Percentiles rank a stretch among this genome's conserved stretches.
Evolutionary conservation across 192 early-diverging fungal species (phyloP).

Genomic region (Paraglomus occultum): DNA sequence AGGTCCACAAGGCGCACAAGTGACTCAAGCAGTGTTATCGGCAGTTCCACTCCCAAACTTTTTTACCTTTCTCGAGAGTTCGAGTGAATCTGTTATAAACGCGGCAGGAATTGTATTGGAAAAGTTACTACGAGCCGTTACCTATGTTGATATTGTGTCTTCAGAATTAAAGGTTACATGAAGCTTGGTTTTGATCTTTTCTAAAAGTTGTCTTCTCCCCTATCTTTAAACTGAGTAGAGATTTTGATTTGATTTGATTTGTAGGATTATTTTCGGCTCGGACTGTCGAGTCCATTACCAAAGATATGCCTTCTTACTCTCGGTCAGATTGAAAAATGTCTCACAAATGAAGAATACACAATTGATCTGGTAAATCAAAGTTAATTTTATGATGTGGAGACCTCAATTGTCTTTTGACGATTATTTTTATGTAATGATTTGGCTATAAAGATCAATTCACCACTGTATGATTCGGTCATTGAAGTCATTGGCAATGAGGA

Average conservation of each 20-base stretch:
- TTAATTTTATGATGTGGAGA: neutral
- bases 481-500: conserved; percentile 39
- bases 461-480: conserved; percentile 32
- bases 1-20: neutral
- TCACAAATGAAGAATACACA: conserved; percentile 27
- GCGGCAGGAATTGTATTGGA: conserved; percentile 34
- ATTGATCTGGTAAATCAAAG: conserved; percentile 36
- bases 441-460: conserved; percentile 32
- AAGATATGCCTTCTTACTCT: conserved; percentile 42
- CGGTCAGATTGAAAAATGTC: conserved; percentile 45
- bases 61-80: conserved; percentile 16
- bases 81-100: conserved; percentile 19
- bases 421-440: no score
- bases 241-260: conserved; percentile 5
- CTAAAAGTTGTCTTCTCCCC: no score
- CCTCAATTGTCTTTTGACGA: no score
- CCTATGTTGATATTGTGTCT: conserved; percentile 18
- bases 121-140: conserved; percentile 32
- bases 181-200: neutral
- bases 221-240: no score
- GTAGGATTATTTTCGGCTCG: conserved; percentile 36
- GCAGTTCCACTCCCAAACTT: conserved; percentile 30
- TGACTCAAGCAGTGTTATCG: neutral
- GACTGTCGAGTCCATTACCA: conserved; percentile 35
- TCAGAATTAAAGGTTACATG: conserved; percentile 29